Base-by-base conservation (phyloP, 2,329 filamentous ascomycete species). In the Calcarisporium arbuscula region DNA sequence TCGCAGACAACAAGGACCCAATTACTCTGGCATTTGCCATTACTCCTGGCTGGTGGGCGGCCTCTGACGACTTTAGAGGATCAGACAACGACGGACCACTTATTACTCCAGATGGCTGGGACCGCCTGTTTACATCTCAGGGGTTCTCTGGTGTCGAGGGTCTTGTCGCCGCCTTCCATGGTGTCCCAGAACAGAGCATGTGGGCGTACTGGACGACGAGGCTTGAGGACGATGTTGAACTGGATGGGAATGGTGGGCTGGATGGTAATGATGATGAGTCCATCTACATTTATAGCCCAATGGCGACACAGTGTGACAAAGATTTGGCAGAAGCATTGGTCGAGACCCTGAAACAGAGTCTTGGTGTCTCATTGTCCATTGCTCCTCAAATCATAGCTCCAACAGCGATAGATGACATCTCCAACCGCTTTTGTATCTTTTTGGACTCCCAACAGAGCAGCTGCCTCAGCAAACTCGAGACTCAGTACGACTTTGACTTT, bases 1-100 rank as follows among this genome's bases (percentile, higher is more conserved):
- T 32, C 19, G 32, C 15, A 5, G 9, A 7, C 19, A 17, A 30
- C 10, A 17, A 36, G 19, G 12, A 19, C n/a, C 23, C 40, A 21
- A 32, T 41, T 16, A 39, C 36, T 7, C 31, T 41, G 8, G 33
- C 41, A 17, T 57, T 56, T 23, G 53, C 54, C 5, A 40, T 47
- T 9, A 39, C 58, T 3, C 48, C 54, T 1, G 56, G 53, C 15
- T 58, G 57, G 57, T 60, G 57, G 56, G 39, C 56, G 15, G 45
- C 40, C 6, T 25, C 22, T 9, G 22, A 25, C 14, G 22, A 25
- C 3, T 25, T 11, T 28, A 2, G 30, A 44, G 27, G 22, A 25
- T 14, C 22, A 12, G 27, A 29, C 12, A n/a, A 29, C 27, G n/a
- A n/a, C n/a, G 27, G 27, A 17, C 27, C 27, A 3, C 27, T 29